These are phyloP conservation scores for Trichoderma koningiopsis DNA, from an alignment of 2,329 filamentous ascomycete species.

Conservation along the genomic window DNA sequence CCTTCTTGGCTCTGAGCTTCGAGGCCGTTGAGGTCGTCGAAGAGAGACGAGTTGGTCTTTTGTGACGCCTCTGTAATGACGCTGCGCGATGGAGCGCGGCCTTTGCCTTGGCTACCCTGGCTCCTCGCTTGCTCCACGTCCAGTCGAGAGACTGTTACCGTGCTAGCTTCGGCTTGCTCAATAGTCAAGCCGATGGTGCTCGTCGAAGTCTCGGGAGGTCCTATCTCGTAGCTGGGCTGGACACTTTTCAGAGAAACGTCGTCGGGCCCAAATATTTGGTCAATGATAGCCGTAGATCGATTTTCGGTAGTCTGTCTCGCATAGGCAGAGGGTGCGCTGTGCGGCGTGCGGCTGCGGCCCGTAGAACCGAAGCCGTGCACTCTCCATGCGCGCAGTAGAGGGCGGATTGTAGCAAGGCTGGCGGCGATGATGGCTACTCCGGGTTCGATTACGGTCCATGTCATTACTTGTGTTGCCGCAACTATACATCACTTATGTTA, in stretches of 20 bases:
- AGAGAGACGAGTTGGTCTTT: constrained; percentile 29
- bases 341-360: constrained; percentile 42
- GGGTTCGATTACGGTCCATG: constrained; percentile 61
- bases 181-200: constrained; percentile 30
- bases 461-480: constrained; percentile 54
- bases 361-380: constrained; percentile 51
- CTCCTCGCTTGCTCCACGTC: constrained; percentile 37
- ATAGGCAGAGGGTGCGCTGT: constrained; percentile 35
- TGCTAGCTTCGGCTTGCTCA: constrained; percentile 26
- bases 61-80: constrained; percentile 28
- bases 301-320: constrained; percentile 36
- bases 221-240: constrained; percentile 27
- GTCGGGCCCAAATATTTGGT: constrained; percentile 40
- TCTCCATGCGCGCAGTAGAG: constrained; percentile 52
- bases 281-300: constrained; percentile 28
- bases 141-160: not conserved
- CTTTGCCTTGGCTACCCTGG: constrained; percentile 40
- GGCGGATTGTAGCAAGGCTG: constrained; percentile 57
- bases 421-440: constrained; percentile 58
- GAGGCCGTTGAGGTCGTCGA: constrained; percentile 37
- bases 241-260: constrained; percentile 43
- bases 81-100: constrained; percentile 31
- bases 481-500: constrained; percentile 36
- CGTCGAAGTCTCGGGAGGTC: not conserved
- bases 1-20: constrained; percentile 39